Base-by-base conservation (phyloP, 495 filamentous ascomycete genomes). In the Penicillium daleae region DNA sequence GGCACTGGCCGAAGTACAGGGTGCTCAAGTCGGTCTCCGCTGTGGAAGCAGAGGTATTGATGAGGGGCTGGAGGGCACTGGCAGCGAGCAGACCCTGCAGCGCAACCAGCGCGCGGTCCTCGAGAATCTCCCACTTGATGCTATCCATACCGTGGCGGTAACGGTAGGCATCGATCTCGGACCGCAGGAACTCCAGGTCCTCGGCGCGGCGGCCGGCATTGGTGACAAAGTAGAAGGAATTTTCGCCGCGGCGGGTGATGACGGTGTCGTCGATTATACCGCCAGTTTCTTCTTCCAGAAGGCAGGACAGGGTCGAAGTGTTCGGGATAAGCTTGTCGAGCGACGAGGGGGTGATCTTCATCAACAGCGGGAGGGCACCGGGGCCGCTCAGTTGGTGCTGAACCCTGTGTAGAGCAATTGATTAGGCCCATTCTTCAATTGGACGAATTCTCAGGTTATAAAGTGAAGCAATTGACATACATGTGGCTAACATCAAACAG, bases 221-320 rank as follows among this genome's bases (percentile, higher is more conserved):
- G 31, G 93, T 97, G 53, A 99, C 95, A 39, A 97, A 83, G 76
- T 97, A 97, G 77, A 96, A 97, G 35, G 75, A 68, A 44, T 90
- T 86, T 17, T 84, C 82, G 15, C 80, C 80, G 10, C 93, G 81
- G 59, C 88, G 80, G 22, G 92, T 96, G 67, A 99, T 89, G 57
- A 99, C 89, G 8, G 89, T 90, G 75, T 99, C 95, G 69, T 99
- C 95, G 29, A 97, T 85, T 62, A 98, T 97, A 17, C 95, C 94
- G 35, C 95, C 95, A 0, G 90, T 94, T 0, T 79, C 80, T 4
- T 88, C 86, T 67, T 88, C 87, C 32, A 99, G 80, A 21, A 99
- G 79, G n/a, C 86, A 87, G 8, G 90, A 93, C 3, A 99, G 84
- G 3, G 91, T 94, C 55, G 89, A 91, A 54, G 83, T 77, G 77